Evolutionary conservation across 2,329 filamentous ascomycete species (phyloP).

Genomic region (Dendryphion nanum): DNA sequence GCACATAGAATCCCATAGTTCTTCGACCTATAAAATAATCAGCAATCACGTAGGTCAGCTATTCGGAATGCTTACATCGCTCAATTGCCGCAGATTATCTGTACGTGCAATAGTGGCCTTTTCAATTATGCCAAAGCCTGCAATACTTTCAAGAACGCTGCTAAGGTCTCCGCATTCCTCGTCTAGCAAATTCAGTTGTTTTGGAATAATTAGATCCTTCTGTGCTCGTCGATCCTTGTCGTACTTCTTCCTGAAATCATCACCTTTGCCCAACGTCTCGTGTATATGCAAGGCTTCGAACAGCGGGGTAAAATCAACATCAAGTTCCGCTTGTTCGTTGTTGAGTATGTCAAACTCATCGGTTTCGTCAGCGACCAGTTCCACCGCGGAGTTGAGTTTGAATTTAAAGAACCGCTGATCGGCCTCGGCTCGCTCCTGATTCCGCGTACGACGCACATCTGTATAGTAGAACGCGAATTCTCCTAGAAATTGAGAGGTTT

Average conservation of each 20-base stretch:
- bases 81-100: slow-evolving; percentile 73
- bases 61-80: slow-evolving; percentile 63
- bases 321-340: slow-evolving; percentile 77
- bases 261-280: slow-evolving; percentile 86
- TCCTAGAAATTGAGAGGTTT: slow-evolving; percentile 92
- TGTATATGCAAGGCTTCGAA: slow-evolving; percentile 97
- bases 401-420: slow-evolving; percentile 76
- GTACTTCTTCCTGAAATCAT: slow-evolving; percentile 88
- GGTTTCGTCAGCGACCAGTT: slow-evolving; percentile 89
- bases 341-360: slow-evolving; percentile 95
- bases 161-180: slow-evolving; percentile 86
- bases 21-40: slow-evolving; percentile 70
- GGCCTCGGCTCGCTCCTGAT: slow-evolving; percentile 77
- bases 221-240: slow-evolving; percentile 86
- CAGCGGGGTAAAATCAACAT: slow-evolving; percentile 90
- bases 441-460: slow-evolving; percentile 76
- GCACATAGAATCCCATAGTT: slow-evolving; percentile 98
- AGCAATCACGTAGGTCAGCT: slow-evolving; percentile 1
- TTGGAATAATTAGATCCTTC: slow-evolving; percentile 84
- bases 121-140: slow-evolving; percentile 95
- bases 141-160: slow-evolving; percentile 86
- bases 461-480: slow-evolving; percentile 98
- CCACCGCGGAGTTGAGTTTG: slow-evolving; percentile 92
- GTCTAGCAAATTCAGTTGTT: slow-evolving; percentile 70
- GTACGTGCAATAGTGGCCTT: slow-evolving; percentile 87